Evolutionary conservation across 1,139 yeast species (phyloP).

Genomic region (Suhomyces ambrosiae): DNA sequence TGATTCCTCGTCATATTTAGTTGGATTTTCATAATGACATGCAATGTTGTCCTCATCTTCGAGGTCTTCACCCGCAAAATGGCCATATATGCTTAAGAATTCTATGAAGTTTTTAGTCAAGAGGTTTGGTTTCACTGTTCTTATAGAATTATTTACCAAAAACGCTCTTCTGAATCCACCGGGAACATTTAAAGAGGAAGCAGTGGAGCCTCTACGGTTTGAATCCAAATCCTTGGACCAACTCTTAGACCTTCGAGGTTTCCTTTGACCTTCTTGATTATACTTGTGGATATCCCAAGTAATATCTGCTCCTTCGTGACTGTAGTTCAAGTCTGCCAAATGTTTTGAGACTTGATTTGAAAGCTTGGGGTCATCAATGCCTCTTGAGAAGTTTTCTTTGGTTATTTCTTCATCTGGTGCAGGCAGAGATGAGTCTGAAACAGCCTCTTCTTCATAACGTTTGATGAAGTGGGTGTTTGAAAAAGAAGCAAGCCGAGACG

Average conservation of each 20-base stretch:
- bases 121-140: slow-evolving; percentile 41
- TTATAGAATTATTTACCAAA: slow-evolving; percentile 38
- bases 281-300: slow-evolving; percentile 24
- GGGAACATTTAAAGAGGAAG: slow-evolving; percentile 71
- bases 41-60: slow-evolving; percentile 68
- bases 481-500: slow-evolving; percentile 6
- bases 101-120: slow-evolving; percentile 72
- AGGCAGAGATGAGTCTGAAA: slow-evolving; percentile 13
- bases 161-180: slow-evolving; percentile 80
- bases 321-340: slow-evolving; percentile 22
- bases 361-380: slow-evolving; percentile 29
- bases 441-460: slow-evolving; percentile 11
- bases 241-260: slow-evolving; percentile 27
- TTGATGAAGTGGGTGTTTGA: slow-evolving; percentile 12
- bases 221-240: slow-evolving; percentile 23
- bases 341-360: slow-evolving; percentile 33
- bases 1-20: slow-evolving; percentile 51
- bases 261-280: slow-evolving; percentile 17
- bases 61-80: slow-evolving; percentile 80
- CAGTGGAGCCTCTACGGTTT: slow-evolving; percentile 59
- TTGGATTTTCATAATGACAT: slow-evolving; percentile 44
- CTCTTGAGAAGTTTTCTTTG: slow-evolving; percentile 22
- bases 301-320: slow-evolving; percentile 26
- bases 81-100: slow-evolving; percentile 74
- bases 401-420: slow-evolving; percentile 6